Evolutionary conservation across 2,329 filamentous ascomycete species (phyloP).

Genomic region (Curvularia spicifera): DNA sequence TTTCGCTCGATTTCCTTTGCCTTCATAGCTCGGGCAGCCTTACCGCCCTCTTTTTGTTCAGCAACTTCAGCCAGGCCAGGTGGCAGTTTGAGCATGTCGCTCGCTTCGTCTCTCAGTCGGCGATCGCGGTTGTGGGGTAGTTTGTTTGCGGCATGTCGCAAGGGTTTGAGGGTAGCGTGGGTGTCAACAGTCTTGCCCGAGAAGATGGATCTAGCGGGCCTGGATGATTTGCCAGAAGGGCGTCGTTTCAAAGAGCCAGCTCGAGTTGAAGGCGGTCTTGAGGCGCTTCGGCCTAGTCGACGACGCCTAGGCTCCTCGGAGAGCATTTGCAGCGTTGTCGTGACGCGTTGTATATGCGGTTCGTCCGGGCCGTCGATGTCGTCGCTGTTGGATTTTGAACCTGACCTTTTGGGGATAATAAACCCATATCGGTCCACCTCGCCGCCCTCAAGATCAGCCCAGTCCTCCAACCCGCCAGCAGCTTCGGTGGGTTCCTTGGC

Average conservation of each 20-base stretch:
- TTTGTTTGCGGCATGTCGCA: slow-evolving; percentile 61
- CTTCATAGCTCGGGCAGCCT: slow-evolving; percentile 57
- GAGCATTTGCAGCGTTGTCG: slow-evolving; percentile 64
- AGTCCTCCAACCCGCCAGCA: slow-evolving; percentile 70
- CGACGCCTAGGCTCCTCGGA: slow-evolving; percentile 63
- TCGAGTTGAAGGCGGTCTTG: slow-evolving; percentile 54
- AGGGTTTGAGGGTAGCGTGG: slow-evolving; percentile 45
- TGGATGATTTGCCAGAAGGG: slow-evolving; percentile 52
- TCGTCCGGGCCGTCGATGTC: slow-evolving; percentile 42
- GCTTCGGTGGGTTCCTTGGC: slow-evolving; percentile 62
- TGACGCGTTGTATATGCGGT: slow-evolving; percentile 61
- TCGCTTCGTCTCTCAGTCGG: slow-evolving; percentile 64
- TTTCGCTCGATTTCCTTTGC: slow-evolving; percentile 67
- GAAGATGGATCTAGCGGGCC: slow-evolving; percentile 50
- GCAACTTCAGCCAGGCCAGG: slow-evolving; percentile 57
- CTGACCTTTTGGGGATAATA: slow-evolving; percentile 57
- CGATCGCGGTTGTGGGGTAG: slow-evolving; percentile 62
- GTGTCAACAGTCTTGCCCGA: slow-evolving; percentile 53
- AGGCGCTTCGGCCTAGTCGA: slow-evolving; percentile 58
- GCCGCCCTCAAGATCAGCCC: slow-evolving; percentile 64
- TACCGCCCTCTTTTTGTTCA: slow-evolving; percentile 55
- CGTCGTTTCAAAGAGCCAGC: slow-evolving; percentile 49
- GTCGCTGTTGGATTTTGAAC: slow-evolving; percentile 40
- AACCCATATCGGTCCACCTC: slow-evolving; percentile 72
- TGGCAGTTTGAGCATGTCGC: slow-evolving; percentile 69